Percentiles rank a stretch among this genome's conserved stretches.
Conservation (phyloP, 495 filamentous ascomycete genomes). For the Penicillium egyptiacum region DNA sequence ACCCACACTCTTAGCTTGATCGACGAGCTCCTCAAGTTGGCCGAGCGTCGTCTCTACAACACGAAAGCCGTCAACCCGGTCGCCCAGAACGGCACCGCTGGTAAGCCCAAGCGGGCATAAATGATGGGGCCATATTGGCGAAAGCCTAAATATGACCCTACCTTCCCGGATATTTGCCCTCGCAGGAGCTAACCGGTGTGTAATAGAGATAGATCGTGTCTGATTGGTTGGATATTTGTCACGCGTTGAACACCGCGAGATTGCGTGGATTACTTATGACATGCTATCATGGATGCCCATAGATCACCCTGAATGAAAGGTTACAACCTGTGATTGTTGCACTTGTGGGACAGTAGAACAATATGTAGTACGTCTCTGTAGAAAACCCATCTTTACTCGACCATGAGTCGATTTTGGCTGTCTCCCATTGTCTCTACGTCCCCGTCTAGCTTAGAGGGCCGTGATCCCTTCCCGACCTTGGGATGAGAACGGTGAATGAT, state of each 20-base stretch:
- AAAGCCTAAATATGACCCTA: not conserved
- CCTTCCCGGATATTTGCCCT: not conserved
- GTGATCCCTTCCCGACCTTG: not conserved
- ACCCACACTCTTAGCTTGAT: conserved; percentile 61
- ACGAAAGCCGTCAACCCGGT: conserved; percentile 18
- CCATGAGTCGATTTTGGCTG: not conserved
- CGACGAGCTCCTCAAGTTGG: conserved; percentile 82
- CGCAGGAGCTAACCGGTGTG: conserved; percentile 7
- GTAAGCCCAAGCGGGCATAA: conserved; percentile 46
- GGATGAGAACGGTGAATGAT: not conserved
- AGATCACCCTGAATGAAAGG: conserved; percentile 20
- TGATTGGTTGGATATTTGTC: conserved; percentile 1
- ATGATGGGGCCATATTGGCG: conserved; percentile 9
- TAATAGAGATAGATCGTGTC: conserved; percentile 29
- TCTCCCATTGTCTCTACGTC: not conserved
- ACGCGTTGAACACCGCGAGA: not conserved
- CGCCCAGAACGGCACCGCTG: conserved; percentile 35
- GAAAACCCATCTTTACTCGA: not conserved
- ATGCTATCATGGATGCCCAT: conserved; percentile 17
- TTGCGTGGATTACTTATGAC: conserved; percentile 10
- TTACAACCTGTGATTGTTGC: not conserved
- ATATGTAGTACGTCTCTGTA: not conserved
- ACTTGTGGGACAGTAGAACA: not conserved
- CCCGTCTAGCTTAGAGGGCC: not conserved
- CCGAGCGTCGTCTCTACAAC: conserved; percentile 65